phyloP scores from a whole-genome alignment of 768 basidiomycete genomes.

The Calocera viscosa region DNA sequence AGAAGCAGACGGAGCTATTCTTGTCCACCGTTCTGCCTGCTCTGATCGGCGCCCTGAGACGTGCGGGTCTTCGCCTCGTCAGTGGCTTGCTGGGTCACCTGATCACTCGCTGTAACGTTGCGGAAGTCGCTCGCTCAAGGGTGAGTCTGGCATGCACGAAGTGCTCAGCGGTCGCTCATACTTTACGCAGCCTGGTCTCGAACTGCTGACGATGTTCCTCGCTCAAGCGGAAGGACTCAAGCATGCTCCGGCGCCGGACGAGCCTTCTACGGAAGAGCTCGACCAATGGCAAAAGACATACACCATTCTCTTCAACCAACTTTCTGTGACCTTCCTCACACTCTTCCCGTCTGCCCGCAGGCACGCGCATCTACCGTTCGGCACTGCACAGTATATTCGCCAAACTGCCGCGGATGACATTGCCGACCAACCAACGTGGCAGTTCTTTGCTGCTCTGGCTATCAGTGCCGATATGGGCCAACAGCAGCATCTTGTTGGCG shows the following conservation, averaged over 20 bases:
- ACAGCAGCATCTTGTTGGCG: conserved; percentile 73
- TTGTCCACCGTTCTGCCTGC: conserved; percentile 75
- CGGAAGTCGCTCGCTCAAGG: conserved; percentile 61
- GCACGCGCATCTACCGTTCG: conserved; percentile 33
- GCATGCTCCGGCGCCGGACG: conserved; percentile 49
- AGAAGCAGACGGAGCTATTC: conserved; percentile 84
- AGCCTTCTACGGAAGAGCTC: conserved; percentile 58
- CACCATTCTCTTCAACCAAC: conserved; percentile 54
- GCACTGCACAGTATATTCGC: conserved; percentile 28
- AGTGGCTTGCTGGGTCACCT: conserved; percentile 76
- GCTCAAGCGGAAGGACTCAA: conserved; percentile 89
- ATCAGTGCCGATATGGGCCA: conserved; percentile 67
- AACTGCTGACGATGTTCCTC: conserved; percentile 78
- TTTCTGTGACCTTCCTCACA: conserved; percentile 59
- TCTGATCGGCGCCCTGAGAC: conserved; percentile 68
- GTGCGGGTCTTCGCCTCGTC: conserved; percentile 66
- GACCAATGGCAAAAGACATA: conserved; percentile 53
- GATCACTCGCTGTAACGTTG: conserved; percentile 64
- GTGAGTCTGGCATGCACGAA: conserved; percentile 36
- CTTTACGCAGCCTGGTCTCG: conserved; percentile 65
- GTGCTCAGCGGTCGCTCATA: conserved; percentile 10
- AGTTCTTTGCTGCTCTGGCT: conserved; percentile 80
- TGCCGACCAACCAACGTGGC: conserved; percentile 79
- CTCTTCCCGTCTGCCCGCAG: conserved; percentile 85
- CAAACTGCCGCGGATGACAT: conserved; percentile 37